A percentile compares a stretch with the other conserved stretches of the same genome.
Evolutionary conservation across 805 yeast species (phyloP).

Genomic region (Starmerella potacharoeniae): DNA sequence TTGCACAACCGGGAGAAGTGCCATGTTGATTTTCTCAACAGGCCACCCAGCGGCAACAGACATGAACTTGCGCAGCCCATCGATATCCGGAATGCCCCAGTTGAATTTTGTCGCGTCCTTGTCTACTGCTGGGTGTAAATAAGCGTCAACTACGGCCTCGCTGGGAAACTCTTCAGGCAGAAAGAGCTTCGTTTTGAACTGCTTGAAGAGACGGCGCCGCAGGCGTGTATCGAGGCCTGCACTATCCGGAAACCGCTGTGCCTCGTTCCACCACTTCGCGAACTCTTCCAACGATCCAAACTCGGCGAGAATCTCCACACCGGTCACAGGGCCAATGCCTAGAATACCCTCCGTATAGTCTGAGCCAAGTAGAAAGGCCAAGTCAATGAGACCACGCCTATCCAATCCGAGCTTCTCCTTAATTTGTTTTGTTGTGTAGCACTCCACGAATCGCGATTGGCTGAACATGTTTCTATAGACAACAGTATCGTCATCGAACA

Average conservation of each 20-base stretch:
- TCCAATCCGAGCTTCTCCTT: conserved; percentile 51
- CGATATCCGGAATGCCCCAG: conserved; percentile 88
- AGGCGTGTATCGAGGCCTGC: conserved; percentile 32
- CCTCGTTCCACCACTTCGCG: conserved; percentile 48
- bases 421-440: conserved; percentile 53
- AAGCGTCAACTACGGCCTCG: conserved; percentile 56
- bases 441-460: conserved; percentile 85
- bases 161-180: conserved; percentile 63
- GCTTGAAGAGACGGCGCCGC: conserved; percentile 43
- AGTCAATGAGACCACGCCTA: conserved; percentile 54
- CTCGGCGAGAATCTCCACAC: conserved; percentile 82
- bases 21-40: conserved; percentile 62
- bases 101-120: conserved; percentile 61
- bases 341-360: conserved; percentile 90
- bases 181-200: conserved; percentile 46
- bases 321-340: conserved; percentile 89
- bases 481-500: conserved; percentile 66
- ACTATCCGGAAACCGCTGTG: conserved; percentile 29
- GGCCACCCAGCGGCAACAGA: conserved; percentile 70
- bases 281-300: conserved; percentile 42
- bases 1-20: conserved; percentile 71
- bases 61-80: conserved; percentile 59
- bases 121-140: conserved; percentile 73
- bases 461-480: conserved; percentile 90
- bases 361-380: conserved; percentile 81